These are phyloP conservation scores for Blumeria hordei DNA, from an alignment of 2,329 filamentous ascomycete species.

Conservation along the genomic window DNA sequence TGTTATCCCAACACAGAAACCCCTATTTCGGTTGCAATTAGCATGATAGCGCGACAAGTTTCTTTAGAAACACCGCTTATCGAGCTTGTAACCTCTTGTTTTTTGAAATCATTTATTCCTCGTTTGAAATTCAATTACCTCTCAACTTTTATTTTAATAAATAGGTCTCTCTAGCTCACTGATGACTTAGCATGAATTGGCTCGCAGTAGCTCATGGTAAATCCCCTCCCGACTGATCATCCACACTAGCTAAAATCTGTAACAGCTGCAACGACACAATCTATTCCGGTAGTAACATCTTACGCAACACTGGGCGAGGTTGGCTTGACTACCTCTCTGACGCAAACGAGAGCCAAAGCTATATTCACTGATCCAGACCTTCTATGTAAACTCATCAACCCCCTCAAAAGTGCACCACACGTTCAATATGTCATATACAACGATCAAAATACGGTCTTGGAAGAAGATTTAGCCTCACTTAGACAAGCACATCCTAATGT, in stretches of 20 bases:
- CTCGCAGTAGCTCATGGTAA: conserved; percentile 23
- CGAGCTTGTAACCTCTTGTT: no score
- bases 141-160: no score
- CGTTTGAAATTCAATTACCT: no score
- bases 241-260: neutral
- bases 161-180: neutral
- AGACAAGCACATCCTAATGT: conserved; percentile 29
- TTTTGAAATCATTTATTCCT: no score
- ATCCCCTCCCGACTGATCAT: neutral
- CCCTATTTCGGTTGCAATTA: no score
- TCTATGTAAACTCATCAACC: conserved; percentile 30
- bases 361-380: conserved; percentile 76
- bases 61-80: no score
- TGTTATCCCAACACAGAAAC: no score
- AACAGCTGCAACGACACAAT: conserved; percentile 39
- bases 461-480: conserved; percentile 24
- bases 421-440: conserved; percentile 29
- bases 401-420: conserved; percentile 29
- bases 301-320: conserved; percentile 77
- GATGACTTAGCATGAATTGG: conserved; percentile 17
- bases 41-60: no score
- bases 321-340: conserved; percentile 64
- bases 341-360: conserved; percentile 53
- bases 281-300: conserved; percentile 74
- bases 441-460: conserved; percentile 23